These are phyloP conservation scores for Plasmodium fragile DNA, from an alignment of 169 alveolate genomes.

Conservation along the genomic window DNA sequence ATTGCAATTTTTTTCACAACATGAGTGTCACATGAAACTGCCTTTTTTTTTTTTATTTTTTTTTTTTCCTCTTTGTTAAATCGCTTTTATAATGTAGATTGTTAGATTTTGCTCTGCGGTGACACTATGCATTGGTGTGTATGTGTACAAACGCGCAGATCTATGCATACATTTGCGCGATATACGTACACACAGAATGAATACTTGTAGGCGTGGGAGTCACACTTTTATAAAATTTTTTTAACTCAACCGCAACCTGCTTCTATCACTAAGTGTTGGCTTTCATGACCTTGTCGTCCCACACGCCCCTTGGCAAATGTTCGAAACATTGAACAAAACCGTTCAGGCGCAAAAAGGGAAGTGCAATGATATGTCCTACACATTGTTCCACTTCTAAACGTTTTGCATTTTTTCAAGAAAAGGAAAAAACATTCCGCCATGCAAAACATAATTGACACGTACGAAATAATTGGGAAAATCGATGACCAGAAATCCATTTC, in stretches of 20 bases:
- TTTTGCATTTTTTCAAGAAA: background rate
- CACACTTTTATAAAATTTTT: background rate
- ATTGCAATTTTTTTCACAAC: conserved; percentile 3
- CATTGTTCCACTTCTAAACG: background rate
- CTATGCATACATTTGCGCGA: background rate
- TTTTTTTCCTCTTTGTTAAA: background rate
- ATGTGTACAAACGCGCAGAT: background rate
- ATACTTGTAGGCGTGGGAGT: background rate
- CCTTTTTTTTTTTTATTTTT: background rate
- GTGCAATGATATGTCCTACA: background rate
- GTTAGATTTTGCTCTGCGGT: background rate
- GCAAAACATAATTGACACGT: conserved; percentile 49
- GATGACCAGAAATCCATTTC: conserved; percentile 33
- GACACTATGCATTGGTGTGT: background rate
- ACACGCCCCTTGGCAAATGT: background rate
- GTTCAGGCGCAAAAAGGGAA: background rate
- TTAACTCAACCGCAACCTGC: background rate
- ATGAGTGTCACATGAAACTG: conserved; percentile 12
- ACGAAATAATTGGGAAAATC: conserved; percentile 66
- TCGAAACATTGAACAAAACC: background rate
- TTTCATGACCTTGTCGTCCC: background rate
- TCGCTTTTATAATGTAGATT: background rate
- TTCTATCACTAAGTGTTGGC: background rate
- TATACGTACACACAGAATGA: background rate
- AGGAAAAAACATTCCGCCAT: background rate